Evolutionary conservation across 2,329 filamentous ascomycete species (phyloP).

Genomic region (Fusarium pseudograminearum): DNA sequence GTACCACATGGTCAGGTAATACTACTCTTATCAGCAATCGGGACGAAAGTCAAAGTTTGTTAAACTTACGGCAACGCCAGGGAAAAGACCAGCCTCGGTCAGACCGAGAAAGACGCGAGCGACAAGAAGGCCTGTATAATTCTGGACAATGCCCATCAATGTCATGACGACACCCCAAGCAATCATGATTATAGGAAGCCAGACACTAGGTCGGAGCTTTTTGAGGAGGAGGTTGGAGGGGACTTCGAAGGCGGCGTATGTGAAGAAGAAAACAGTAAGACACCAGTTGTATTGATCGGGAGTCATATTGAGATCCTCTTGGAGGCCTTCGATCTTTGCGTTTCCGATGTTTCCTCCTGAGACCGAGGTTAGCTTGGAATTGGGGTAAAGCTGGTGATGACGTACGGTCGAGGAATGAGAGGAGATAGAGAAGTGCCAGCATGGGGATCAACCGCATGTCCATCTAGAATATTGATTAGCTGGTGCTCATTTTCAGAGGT

Average conservation of each 20-base stretch:
- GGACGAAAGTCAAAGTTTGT: background rate
- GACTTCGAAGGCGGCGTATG: conserved; percentile 80
- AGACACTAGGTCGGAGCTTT: conserved; percentile 76
- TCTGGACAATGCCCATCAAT: conserved; percentile 65
- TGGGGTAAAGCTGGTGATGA: background rate
- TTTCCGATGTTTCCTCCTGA: conserved; percentile 72
- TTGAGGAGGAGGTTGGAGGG: conserved; percentile 85
- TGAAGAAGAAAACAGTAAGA: conserved; percentile 80
- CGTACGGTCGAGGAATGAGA: conserved; percentile 74
- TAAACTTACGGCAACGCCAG: conserved; percentile 65
- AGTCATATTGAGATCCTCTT: conserved; percentile 67
- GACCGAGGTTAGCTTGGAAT: background rate
- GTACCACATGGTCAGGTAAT: conserved; percentile 71
- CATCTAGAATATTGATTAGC: conserved; percentile 54
- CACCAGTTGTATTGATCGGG: conserved; percentile 77
- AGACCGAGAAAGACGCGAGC: conserved; percentile 71
- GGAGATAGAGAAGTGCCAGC: conserved; percentile 75
- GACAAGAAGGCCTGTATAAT: conserved; percentile 60
- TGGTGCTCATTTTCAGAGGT: fast-evolving
- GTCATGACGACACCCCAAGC: conserved; percentile 65
- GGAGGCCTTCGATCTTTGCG: conserved; percentile 72
- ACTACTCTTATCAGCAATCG: conserved; percentile 46
- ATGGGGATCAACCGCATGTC: conserved; percentile 66
- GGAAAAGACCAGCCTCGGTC: conserved; percentile 75
- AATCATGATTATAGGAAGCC: conserved; percentile 82